A percentile compares a stretch with the other conserved stretches of the same genome.
phyloP scores from a whole-genome alignment of 2,329 filamentous ascomycete genomes.

The Botrytis tulipae region DNA sequence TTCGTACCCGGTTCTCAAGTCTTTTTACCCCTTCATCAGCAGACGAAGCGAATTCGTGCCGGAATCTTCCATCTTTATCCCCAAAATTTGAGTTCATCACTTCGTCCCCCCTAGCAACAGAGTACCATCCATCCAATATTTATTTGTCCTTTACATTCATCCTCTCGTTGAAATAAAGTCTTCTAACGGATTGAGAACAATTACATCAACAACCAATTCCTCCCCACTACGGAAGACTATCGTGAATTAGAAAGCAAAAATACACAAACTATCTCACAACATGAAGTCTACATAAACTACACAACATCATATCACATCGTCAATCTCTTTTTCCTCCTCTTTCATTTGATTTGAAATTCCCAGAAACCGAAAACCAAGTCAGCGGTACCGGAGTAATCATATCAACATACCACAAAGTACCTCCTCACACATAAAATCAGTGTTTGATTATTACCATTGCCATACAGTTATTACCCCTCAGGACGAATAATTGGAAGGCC shows the following conservation, averaged over 20 bases:
- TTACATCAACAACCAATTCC: not conserved
- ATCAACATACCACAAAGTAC: not conserved
- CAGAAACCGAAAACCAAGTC: conserved; percentile 18
- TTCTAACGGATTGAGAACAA: not conserved
- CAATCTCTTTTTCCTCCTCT: not conserved
- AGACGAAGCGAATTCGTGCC: conserved; percentile 11
- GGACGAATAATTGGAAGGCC: not conserved
- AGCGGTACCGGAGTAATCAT: conserved; percentile 7
- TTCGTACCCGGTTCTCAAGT: not conserved
- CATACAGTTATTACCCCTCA: not conserved
- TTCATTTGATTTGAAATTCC: conserved; percentile 10
- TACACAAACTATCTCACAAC: conserved; percentile 5
- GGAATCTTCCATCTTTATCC: conserved; percentile 9
- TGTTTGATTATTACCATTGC: not conserved
- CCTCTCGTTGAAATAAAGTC: not conserved
- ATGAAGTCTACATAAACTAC: conserved; percentile 11
- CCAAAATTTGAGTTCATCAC: not conserved
- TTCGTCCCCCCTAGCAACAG: conserved; percentile 14
- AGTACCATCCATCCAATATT: conserved; percentile 16
- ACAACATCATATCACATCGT: conserved; percentile 11
- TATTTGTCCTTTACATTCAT: not conserved
- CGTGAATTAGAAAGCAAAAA: not conserved
- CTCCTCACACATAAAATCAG: not conserved
- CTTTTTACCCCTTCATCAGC: conserved; percentile 18
- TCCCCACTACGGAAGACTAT: not conserved